Percentiles rank a stretch among this genome's conserved stretches.
Evolutionary conservation across 179 eudicot species (phyloP).

Genomic region (Beta macrorhiza): DNA sequence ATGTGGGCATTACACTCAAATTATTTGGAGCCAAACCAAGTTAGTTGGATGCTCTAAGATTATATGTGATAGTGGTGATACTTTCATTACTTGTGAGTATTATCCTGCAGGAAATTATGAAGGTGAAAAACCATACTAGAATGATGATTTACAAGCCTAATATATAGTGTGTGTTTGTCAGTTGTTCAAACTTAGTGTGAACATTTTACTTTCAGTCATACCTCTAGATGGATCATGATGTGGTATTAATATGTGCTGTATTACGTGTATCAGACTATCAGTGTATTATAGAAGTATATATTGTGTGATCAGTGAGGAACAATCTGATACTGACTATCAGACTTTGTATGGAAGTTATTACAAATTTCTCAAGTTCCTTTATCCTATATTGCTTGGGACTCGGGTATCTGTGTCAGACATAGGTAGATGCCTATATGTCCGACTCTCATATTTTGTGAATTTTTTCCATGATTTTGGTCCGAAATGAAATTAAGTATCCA

Average conservation of each 20-base stretch:
- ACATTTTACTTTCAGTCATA: background rate
- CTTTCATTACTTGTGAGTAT: slow-evolving; percentile 33
- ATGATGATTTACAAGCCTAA: background rate
- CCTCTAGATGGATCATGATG: background rate
- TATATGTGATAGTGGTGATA: slow-evolving; percentile 30
- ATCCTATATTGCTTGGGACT: background rate
- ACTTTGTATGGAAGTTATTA: background rate
- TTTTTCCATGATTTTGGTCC: too few species aligned
- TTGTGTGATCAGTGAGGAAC: background rate
- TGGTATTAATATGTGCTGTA: background rate
- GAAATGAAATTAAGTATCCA: too few species aligned
- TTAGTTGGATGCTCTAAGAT: slow-evolving; percentile 31
- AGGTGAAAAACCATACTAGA: slow-evolving; percentile 31
- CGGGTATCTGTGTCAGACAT: background rate
- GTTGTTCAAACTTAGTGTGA: background rate
- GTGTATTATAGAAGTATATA: background rate
- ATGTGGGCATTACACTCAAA: slow-evolving; percentile 34
- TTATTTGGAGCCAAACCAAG: slow-evolving; percentile 27
- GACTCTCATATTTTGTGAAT: too few species aligned
- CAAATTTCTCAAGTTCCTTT: background rate
- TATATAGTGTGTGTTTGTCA: background rate
- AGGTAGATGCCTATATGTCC: background rate
- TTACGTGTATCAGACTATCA: background rate
- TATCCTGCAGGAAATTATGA: slow-evolving; percentile 33
- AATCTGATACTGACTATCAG: background rate